Evolutionary conservation across 495 filamentous ascomycete species (phyloP).

Genomic region (Amniculicola lignicola): DNA sequence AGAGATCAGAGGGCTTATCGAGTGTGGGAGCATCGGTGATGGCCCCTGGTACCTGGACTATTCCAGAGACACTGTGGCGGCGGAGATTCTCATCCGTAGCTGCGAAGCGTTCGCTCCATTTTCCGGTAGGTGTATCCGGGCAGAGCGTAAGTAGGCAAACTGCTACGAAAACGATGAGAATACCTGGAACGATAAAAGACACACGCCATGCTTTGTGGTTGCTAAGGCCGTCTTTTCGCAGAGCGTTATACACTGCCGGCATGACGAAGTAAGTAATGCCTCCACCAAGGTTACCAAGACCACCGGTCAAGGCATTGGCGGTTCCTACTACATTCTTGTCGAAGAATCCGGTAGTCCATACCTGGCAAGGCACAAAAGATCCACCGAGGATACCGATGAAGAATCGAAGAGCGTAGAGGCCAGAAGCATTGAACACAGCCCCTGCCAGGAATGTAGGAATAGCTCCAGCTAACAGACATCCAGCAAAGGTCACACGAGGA

Average conservation of each 20-base stretch:
- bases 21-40: constrained; percentile 28
- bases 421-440: constrained; percentile 61
- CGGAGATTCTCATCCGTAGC: constrained; percentile 37
- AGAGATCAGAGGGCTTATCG: constrained; percentile 7
- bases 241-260: constrained; percentile 62
- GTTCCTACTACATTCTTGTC: constrained; percentile 94
- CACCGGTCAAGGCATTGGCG: constrained; percentile 81
- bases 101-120: constrained; percentile 39
- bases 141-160: constrained; percentile 35
- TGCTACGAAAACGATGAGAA: constrained; percentile 40
- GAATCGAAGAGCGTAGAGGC: constrained; percentile 77
- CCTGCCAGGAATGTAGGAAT: constrained; percentile 85
- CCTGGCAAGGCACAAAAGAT: constrained; percentile 90
- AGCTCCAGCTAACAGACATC: constrained; percentile 67
- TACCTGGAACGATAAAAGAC: constrained; percentile 41
- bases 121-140: constrained; percentile 41
- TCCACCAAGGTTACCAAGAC: constrained; percentile 86
- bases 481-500: constrained; percentile 76
- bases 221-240: constrained; percentile 33
- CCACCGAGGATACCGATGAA: constrained; percentile 93
- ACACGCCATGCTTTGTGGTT: constrained; percentile 39
- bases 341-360: constrained; percentile 94
- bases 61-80: constrained; percentile 28
- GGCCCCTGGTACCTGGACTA: constrained; percentile 36
- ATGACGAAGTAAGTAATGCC: constrained; percentile 89